Evolutionary conservation across 306 rosid genomes (phyloP).

Genomic region (Comarum palustre): DNA sequence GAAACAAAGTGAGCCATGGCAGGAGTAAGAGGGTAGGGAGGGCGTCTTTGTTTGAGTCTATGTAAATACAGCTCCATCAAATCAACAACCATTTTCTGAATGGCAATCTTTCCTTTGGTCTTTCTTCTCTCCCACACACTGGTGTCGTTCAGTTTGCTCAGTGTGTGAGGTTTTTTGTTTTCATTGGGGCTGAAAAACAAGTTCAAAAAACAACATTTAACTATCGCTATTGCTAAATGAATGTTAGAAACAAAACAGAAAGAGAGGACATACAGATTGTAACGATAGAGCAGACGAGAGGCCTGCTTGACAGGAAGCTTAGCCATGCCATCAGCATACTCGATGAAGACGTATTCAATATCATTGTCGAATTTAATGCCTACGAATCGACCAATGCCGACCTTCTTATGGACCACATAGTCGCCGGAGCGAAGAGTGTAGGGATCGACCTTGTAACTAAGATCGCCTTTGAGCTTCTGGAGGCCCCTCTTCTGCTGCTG

Average conservation of each 20-base stretch:
- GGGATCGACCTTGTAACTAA: constrained; percentile 76
- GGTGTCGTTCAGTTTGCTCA: constrained; percentile 82
- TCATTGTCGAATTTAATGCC: constrained; percentile 57
- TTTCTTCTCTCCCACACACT: constrained; percentile 76
- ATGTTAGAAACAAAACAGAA: too few species aligned
- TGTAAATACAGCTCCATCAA: constrained; percentile 92
- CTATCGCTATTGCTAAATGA: too few species aligned
- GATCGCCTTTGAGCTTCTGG: constrained; percentile 72
- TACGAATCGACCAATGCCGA: constrained; percentile 88
- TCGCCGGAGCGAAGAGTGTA: constrained; percentile 84
- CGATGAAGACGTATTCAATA: constrained; percentile 79
- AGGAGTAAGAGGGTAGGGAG: constrained; percentile 57
- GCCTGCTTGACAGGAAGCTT: constrained; percentile 89
- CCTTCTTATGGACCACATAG: constrained; percentile 90
- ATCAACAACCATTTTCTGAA: constrained; percentile 97
- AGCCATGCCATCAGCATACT: constrained; percentile 95
- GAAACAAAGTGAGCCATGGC: constrained; percentile 52
- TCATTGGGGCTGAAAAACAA: constrained; percentile 68
- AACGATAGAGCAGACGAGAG: constrained; percentile 85
- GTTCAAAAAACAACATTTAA: not conserved
- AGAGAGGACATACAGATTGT: constrained; percentile 62
- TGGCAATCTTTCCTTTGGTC: constrained; percentile 81
- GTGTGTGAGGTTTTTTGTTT: constrained; percentile 62
- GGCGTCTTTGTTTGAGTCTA: constrained; percentile 82
- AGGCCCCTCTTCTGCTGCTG: constrained; percentile 86